Evolutionary conservation across 1,284 basidiomycete species (phyloP), one percentile per base, ranked within the genome.

Genomic region (Irpex lacteus): DNA sequence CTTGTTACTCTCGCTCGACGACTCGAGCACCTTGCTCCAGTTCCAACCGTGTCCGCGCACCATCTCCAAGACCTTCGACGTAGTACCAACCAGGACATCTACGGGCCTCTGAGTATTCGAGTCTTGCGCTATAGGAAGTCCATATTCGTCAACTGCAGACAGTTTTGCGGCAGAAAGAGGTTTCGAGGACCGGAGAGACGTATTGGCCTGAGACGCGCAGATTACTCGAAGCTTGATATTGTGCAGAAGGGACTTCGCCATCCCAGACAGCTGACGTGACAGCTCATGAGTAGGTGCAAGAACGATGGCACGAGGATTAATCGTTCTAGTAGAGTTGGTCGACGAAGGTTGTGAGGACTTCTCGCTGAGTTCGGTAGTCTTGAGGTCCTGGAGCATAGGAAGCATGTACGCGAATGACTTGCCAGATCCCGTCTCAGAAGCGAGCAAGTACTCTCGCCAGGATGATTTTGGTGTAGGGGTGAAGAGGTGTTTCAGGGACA

Each of bases 341-440:
- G 65, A 53, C 32, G 61, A 44, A 6, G 54, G 57, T 34, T 19
- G 13, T 34, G 34, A 64, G 54, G n/a, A 32, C 59, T 54, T 59
- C 36, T 32, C 5, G 40, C 60, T 60, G 7, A 72, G 65, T 71
- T 92, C 88, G 1, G 81, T 80, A 59, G 78, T 73, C 74, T 96
- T 96, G 69, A 96, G 80, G 63, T 84, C 79, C 68, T 95, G 91
- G 3, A 96, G 80, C 56, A 96, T 74, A 0, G 94, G 94, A 1
- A 96, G 81, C 40, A 96, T 84, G 73, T 95, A 96, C 0, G 94
- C 94, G n/a, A 95, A 83, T 3, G 91, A 94, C 78, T 96, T 96
- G 1, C 94, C 94, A 0, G 92, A 94, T 6, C 94, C 94, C 0
- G 94, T 96, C 76, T 96, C 94, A 0, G 91, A 89, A 0, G 92